Evolutionary conservation across 768 basidiomycete genomes (phyloP), one percentile per base, ranked within the genome.

Genomic region (Paxillus rubicundulus): DNA sequence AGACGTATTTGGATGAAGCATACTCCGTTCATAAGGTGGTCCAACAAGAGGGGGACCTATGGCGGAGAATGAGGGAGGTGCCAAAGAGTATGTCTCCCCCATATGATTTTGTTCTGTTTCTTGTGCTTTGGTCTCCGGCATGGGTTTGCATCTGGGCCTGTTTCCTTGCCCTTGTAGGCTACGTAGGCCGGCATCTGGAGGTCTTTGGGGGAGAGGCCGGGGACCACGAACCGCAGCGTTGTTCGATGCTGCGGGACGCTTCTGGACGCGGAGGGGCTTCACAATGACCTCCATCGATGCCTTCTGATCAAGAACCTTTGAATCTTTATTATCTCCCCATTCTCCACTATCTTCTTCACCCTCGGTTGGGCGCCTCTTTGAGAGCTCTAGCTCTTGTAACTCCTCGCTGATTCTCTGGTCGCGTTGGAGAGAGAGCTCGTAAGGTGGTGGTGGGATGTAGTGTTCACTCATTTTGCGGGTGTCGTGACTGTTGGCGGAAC

Each of bases 351-450:
- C 50, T 32, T 60, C 53, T 3, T 43, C 40, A 40, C 40, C 49
- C n/a, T 30, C 50, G 21, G 59, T 48, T 18, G 56, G 56, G 28
- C 45, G 12, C 10, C 24, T 44, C 17, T 61, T 63, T 18, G 57
- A 46, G 12, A 49, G 24, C 32, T 55, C 52, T 32, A 53, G 52
- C 5, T 32, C 43, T 33, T 60, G 63, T 2, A 47, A 18, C 18
- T 55, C 43, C 44, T 69, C 67, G 2, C 74, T 62, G 38, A 78
- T 69, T 67, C 84, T 86, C 44, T 71, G 77, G 63, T 86, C 82
- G 43, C 77, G 80, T 38, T 70, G 62, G 18, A 72, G 61, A 9
- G 72, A 70, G 49, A 62, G 54, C 45, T 77, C 69, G 63, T 78
- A 78, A 1, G 77, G 66, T 1, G 77, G 76, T 1, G 77, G 70